Base-by-base conservation (phyloP, 2,329 filamentous ascomycete genomes). In the Pyrenochaeta sp. region DNA sequence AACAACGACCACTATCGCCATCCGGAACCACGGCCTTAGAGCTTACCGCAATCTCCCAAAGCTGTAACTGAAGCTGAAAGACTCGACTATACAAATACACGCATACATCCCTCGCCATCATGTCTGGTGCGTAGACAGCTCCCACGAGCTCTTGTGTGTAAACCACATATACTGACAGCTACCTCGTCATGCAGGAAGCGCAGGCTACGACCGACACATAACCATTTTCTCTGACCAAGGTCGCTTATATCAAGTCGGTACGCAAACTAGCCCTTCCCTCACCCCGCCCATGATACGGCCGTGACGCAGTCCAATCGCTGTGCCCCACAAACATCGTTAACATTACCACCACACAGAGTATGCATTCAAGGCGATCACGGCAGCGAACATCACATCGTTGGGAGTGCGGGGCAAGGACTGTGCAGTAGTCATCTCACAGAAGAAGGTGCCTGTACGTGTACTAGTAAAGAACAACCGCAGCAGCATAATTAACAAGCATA, bases 181-280 rank as follows among this genome's bases (percentile, higher is more conserved):
- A 39, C 55, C 54, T 47, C 62, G 46, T 46, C 46, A 53, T 68
- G 50, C 40, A 75, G 71, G 71, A 71, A 75, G 71, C 65, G 71
- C 72, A 80, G 93, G 92, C 75, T 98, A 96, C 82, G 95, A 99
- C 81, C 88, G 95, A 84, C 95, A 99, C 81, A 99, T 99, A 74
- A 99, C 95, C 77, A 98, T 99, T 85, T 99, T 99, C 83, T 97
- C 95, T 59, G 95, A 99, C 79, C 93, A 97, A 82, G 95, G 95
- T 74, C 89, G 95, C 77, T 84, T 99, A 77, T 99, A 98, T 79
- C 95, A 99, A 97, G 95, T 99, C 79, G 95, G 95, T 98, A 86
- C 74, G 92, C 48, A 57, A 32, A 50, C 56, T 50, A 40, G 18
- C 45, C 43, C 32, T n/a, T 39, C 23, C 40, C 18, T 42, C n/a